Conservation (phyloP, 2,329 filamentous ascomycete species). For the Achaetomium macrosporum region DNA sequence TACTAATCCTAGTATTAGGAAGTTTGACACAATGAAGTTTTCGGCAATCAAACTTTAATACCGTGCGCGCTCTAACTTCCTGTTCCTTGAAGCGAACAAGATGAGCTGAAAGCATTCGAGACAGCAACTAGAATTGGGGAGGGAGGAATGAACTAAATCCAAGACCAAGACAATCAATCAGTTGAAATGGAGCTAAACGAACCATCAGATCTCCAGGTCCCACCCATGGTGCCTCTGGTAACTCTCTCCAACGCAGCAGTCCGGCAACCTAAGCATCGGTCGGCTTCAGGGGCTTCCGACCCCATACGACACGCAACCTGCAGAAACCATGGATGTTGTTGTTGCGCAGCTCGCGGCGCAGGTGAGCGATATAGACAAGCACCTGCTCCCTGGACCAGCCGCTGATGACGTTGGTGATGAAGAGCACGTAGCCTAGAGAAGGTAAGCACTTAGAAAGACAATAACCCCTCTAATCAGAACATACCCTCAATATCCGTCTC, state of each 20-base stretch:
- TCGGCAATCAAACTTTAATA: no score
- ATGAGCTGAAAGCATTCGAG: background rate
- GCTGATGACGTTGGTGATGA: background rate
- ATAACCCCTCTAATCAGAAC: no score
- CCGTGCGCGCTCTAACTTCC: background rate
- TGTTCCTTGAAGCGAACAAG: background rate
- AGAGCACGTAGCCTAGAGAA: background rate
- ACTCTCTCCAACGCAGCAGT: no score
- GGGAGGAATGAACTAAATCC: no score
- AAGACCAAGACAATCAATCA: no score
- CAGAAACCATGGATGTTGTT: background rate
- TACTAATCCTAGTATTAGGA: no score
- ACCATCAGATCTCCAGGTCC: no score
- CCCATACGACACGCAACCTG: background rate
- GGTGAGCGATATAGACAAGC: background rate
- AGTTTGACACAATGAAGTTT: no score
- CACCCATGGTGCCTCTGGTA: no score
- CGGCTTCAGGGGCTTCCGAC: background rate
- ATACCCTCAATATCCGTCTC: no score
- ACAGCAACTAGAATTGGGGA: background rate
- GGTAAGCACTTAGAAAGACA: no score
- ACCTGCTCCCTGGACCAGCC: background rate
- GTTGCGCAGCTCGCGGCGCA: background rate
- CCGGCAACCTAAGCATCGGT: background rate
- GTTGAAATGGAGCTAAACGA: no score